Percentiles rank a stretch among this genome's conserved stretches.
Conservation (phyloP, 257 asterid species). For the Nicotiana benthamiana region DNA sequence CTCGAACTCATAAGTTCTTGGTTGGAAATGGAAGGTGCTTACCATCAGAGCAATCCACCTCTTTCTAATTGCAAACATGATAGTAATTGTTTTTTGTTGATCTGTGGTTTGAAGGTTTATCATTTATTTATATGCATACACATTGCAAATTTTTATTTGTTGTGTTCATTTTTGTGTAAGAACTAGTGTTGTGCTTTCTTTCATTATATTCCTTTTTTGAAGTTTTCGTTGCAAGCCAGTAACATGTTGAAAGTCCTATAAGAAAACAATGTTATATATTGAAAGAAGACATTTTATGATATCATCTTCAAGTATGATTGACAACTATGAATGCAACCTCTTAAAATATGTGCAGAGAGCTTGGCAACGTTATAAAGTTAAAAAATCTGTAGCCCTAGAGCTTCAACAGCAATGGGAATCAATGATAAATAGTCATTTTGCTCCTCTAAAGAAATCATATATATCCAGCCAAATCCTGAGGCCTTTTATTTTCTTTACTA, state of each 20-base stretch:
- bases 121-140: neutral
- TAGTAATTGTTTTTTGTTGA: neutral
- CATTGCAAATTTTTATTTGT: neutral
- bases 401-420: conserved; percentile 66
- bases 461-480: conserved; percentile 52
- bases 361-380: conserved; percentile 64
- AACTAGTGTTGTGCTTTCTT: neutral
- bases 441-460: conserved; percentile 29
- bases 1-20: too few species aligned
- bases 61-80: neutral
- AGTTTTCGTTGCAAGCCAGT: neutral
- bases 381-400: conserved; percentile 42
- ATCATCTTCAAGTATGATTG: neutral
- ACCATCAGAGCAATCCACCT: too few species aligned
- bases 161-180: neutral
- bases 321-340: neutral
- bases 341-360: conserved; percentile 48
- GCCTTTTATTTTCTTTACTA: conserved; percentile 71
- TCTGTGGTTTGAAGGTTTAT: neutral
- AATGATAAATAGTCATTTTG: conserved; percentile 35
- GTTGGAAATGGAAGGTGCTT: too few species aligned
- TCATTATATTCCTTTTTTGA: neutral
- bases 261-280: neutral
- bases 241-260: neutral
- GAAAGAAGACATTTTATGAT: neutral